Conservation (phyloP, 1,284 basidiomycete species). For the Nidula niveotomentosa region DNA sequence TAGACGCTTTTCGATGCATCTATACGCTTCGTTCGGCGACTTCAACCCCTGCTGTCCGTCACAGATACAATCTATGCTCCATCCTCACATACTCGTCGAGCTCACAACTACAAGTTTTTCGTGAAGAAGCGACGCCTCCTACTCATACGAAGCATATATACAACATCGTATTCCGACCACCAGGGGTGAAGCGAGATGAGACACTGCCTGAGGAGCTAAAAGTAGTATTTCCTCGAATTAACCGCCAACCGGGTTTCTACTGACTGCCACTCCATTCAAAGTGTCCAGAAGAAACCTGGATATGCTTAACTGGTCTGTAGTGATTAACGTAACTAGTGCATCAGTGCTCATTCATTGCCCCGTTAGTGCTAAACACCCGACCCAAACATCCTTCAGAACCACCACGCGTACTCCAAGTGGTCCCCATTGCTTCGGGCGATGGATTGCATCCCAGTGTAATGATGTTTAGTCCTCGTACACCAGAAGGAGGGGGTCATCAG, state of each 20-base stretch:
- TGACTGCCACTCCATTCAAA: constrained; percentile 3
- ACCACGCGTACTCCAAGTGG: constrained; percentile 33
- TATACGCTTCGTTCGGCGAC: too few relatives aligned
- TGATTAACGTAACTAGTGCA: too few relatives aligned
- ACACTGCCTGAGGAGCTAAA: constrained; percentile 25
- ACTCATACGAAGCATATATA: constrained; percentile 23
- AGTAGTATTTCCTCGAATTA: constrained; percentile 8
- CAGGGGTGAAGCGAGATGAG: constrained; percentile 16
- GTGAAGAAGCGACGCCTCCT: constrained; percentile 25
- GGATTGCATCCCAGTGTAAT: constrained; percentile 17
- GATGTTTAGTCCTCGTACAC: constrained; percentile 18
- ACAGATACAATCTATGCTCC: too few relatives aligned
- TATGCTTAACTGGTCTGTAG: constrained; percentile 24
- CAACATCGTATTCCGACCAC: constrained; percentile 15
- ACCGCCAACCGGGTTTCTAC: neutral
- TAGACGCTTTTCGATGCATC: too few relatives aligned
- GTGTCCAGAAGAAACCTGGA: constrained; percentile 26
- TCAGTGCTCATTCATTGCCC: too few relatives aligned
- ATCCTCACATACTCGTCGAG: too few relatives aligned
- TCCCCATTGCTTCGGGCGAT: constrained; percentile 34
- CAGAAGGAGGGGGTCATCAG: constrained; percentile 8
- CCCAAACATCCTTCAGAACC: constrained; percentile 35
- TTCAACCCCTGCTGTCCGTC: too few relatives aligned
- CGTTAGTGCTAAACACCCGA: constrained; percentile 29
- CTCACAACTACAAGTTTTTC: constrained; percentile 10